Evolutionary conservation across 768 basidiomycete genomes (phyloP).

Genomic region (Auriscalpium vulgare): DNA sequence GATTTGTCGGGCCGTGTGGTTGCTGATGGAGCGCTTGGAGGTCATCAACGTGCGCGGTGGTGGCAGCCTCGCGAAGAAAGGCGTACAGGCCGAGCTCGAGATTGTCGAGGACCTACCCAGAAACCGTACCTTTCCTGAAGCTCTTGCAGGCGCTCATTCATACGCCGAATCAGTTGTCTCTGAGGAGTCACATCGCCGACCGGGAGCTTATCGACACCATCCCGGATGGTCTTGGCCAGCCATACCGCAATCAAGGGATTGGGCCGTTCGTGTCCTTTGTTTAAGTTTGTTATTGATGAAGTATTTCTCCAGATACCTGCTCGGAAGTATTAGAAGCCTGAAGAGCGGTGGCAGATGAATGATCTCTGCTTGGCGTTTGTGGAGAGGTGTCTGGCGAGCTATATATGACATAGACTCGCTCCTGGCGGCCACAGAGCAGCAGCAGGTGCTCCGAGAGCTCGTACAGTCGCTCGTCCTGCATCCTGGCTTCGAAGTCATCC

Average conservation of each 20-base stretch:
- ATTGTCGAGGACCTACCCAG: constrained; percentile 82
- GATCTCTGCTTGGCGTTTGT: constrained; percentile 79
- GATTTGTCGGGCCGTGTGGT: constrained; percentile 78
- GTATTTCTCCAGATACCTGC: constrained; percentile 73
- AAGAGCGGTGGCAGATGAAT: constrained; percentile 82
- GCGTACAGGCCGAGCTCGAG: constrained; percentile 82
- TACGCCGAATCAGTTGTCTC: constrained; percentile 63
- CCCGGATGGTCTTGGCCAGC: constrained; percentile 72
- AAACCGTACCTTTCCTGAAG: constrained; percentile 82
- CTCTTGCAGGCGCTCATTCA: constrained; percentile 80
- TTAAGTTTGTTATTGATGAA: constrained; percentile 85
- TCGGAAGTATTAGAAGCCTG: constrained; percentile 65
- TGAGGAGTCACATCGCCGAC: constrained; percentile 52
- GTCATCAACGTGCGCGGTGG: constrained; percentile 68
- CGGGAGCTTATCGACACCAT: constrained; percentile 62
- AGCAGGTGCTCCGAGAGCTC: constrained; percentile 39
- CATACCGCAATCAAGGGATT: constrained; percentile 74
- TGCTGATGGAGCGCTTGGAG: constrained; percentile 74
- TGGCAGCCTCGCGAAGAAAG: constrained; percentile 50
- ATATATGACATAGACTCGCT: constrained; percentile 78
- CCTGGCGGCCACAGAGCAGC: constrained; percentile 50
- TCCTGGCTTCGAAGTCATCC: constrained; percentile 83
- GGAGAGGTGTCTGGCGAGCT: constrained; percentile 73
- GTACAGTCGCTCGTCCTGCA: constrained; percentile 57
- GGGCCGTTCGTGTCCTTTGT: constrained; percentile 70